Evolutionary conservation across 2,329 filamentous ascomycete genomes (phyloP).

Genomic region (Talaromyces sp.): DNA sequence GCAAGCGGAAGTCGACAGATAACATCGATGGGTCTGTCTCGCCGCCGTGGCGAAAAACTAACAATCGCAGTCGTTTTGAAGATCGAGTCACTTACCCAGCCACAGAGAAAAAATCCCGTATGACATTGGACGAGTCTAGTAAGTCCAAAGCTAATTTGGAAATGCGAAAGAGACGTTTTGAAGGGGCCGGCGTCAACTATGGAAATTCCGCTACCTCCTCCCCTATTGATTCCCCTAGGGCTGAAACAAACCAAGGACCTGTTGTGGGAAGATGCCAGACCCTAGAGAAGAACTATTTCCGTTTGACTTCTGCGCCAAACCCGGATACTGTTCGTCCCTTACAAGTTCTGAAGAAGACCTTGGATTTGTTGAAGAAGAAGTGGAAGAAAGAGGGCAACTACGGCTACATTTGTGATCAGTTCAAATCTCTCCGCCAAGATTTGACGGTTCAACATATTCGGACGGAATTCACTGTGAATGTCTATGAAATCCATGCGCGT

Average conservation of each 20-base stretch:
- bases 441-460: constrained; percentile 96
- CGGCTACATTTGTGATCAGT: constrained; percentile 97
- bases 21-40: constrained; percentile 55
- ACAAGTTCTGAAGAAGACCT: constrained; percentile 74
- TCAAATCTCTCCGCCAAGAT: constrained; percentile 97
- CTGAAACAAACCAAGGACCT: constrained; percentile 59
- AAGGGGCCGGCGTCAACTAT: constrained; percentile 53
- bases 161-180: constrained; percentile 86
- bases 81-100: constrained; percentile 71
- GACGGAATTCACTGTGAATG: constrained; percentile 92
- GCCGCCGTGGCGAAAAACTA: constrained; percentile 77
- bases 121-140: constrained; percentile 66
- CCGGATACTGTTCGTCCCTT: constrained; percentile 87
- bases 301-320: constrained; percentile 86
- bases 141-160: constrained; percentile 88
- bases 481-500: constrained; percentile 96
- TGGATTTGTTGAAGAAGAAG: constrained; percentile 89
- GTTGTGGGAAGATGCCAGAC: constrained; percentile 82
- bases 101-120: constrained; percentile 54
- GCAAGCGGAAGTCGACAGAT: constrained; percentile 82
- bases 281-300: constrained; percentile 92
- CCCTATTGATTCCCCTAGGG: constrained; percentile 52
- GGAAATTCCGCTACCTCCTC: constrained; percentile 44
- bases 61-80: constrained; percentile 64
- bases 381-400: constrained; percentile 95